Evolutionary conservation across 306 rosid species (phyloP), one percentile per base, ranked within the genome.

Genomic region (Aeschynomene evenia): DNA sequence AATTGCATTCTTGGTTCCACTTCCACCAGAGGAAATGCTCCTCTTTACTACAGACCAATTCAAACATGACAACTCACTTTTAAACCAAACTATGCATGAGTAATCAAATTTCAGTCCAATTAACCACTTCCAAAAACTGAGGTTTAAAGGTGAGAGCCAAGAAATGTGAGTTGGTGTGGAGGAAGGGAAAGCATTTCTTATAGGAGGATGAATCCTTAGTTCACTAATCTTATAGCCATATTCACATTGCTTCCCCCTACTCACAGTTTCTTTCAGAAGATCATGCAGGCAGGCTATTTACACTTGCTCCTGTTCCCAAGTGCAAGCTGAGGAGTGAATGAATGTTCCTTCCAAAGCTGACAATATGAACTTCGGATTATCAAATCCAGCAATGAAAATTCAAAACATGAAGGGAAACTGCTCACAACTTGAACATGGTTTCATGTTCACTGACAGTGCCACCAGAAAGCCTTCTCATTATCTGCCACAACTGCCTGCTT

Each of bases 401-500:
- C 13, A 60, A 63, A 21, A 51, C 9, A 24, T 23, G 56, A 34
- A 73, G 67, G 14, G 80, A 83, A 66, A 84, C 72, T 43, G 75
- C 70, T 83, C 86, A 85, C 43, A 76, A 77, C 56, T 72, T 82
- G 19, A 80, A 68, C 78, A 77, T 80, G 11, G 31, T 64, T 37
- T 87, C 86, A 63, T 85, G 92, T 45, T 92, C 98, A 66, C 95
- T 85, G 76, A 82, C 84, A 72, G 88, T 89, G 43, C 92, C 91
- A 53, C 86, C 76, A 4, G 96, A 92, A 24, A 79, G 80, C 51
- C 86, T 79, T 78, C 86, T 86, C 61, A 85, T 74, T 74, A 76
- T 83, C 61, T 84, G 62, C 98, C 98, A 89, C 49, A 87, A 84
- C 66, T 39, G 84, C 37, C 63, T 63, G 54, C 87, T 77, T 74